phyloP scores from a whole-genome alignment of 2,329 filamentous ascomycete genomes.

The Sordariomycetes sp. region DNA sequence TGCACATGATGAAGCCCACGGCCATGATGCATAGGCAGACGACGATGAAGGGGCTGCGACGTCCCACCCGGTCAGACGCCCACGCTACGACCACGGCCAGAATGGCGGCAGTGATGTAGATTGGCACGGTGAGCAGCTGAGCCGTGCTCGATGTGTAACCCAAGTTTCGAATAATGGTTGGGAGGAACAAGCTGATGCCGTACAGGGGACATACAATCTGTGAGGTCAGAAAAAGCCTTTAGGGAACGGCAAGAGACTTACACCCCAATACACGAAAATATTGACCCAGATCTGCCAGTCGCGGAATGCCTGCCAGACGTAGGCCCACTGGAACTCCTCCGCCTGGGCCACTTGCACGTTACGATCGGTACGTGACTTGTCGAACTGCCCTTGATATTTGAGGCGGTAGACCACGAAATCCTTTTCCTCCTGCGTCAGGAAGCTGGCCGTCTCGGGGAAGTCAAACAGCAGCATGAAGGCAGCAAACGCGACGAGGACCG shows the following conservation, averaged over 20 bases:
- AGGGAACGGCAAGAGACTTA: conserved; percentile 23
- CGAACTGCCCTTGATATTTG: conserved; percentile 47
- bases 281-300: conserved; percentile 72
- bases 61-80: conserved; percentile 43
- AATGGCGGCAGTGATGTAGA: conserved; percentile 53
- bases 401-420: conserved; percentile 63
- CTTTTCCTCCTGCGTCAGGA: conserved; percentile 63
- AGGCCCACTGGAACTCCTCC: conserved; percentile 67
- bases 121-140: conserved; percentile 57
- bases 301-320: conserved; percentile 61
- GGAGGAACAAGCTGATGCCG: conserved; percentile 49
- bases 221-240: neutral
- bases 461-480: conserved; percentile 70
- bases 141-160: conserved; percentile 48
- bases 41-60: conserved; percentile 46
- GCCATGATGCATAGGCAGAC: conserved; percentile 42
- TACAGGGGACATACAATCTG: conserved; percentile 46
- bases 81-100: conserved; percentile 44
- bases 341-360: conserved; percentile 44
- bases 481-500: conserved; percentile 54
- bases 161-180: conserved; percentile 52
- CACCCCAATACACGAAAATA: conserved; percentile 55
- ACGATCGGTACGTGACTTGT: conserved; percentile 2
- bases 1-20: conserved; percentile 50
- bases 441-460: conserved; percentile 70